These are phyloP conservation scores for Leishmania braziliensis DNA, from an alignment of 208 protist genomes.

Conservation along the genomic window DNA sequence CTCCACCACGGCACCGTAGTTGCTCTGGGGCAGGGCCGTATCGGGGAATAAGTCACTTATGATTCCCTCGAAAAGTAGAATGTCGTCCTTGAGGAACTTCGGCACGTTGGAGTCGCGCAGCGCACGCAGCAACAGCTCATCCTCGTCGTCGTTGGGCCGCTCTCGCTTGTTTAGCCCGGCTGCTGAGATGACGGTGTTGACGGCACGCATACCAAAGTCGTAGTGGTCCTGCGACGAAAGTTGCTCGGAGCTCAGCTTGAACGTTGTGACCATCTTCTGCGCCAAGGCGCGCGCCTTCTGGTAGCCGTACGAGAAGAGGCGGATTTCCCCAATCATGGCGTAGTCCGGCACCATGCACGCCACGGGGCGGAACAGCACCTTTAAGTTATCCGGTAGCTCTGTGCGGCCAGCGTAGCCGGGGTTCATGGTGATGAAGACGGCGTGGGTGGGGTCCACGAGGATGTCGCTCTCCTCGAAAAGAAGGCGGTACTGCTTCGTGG, in stretches of 20 bases:
- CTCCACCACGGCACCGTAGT: constrained; percentile 94
- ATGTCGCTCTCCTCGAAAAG: constrained; percentile 95
- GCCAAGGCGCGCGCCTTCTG: constrained; percentile 93
- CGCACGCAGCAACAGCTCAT: constrained; percentile 94
- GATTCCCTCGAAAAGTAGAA: constrained; percentile 96
- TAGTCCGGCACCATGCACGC: constrained; percentile 99
- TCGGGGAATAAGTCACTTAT: constrained; percentile 99
- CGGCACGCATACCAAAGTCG: constrained; percentile 99
- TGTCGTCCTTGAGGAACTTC: constrained; percentile 97
- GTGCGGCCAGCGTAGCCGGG: constrained; percentile 98
- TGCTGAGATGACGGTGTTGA: constrained; percentile 98
- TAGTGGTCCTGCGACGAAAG: constrained; percentile 98
- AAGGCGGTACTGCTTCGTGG: constrained; percentile 92
- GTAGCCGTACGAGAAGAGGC: constrained; percentile 98
- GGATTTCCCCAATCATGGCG: constrained; percentile 98
- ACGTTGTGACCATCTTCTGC: constrained; percentile 98
- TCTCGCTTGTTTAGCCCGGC: constrained; percentile 96
- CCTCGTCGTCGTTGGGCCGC: constrained; percentile 91
- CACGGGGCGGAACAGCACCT: constrained; percentile 97
- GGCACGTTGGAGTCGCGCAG: constrained; percentile 98
- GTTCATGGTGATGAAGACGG: constrained; percentile 99
- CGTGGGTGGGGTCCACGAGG: constrained; percentile 94
- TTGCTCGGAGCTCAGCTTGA: constrained; percentile 98
- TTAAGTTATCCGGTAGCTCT: constrained; percentile 99
- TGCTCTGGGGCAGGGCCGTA: constrained; percentile 84